These are phyloP conservation scores for Dothidotthia symphoricarpi DNA, from an alignment of 2,329 filamentous ascomycete species.

Conservation along the genomic window DNA sequence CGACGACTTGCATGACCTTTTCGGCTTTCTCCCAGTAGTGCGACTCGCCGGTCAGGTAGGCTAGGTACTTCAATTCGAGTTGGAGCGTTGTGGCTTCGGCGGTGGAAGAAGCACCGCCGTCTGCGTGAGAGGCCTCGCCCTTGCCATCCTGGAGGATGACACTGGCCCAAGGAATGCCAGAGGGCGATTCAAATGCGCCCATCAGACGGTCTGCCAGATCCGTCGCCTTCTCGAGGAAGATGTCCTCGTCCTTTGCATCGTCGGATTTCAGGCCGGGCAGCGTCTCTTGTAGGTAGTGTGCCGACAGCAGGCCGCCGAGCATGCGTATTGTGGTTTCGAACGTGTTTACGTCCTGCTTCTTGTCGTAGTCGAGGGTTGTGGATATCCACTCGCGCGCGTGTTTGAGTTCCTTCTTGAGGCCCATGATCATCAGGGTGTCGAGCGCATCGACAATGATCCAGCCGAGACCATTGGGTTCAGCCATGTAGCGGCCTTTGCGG, in stretches of 20 bases:
- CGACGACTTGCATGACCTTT: constrained; percentile 86
- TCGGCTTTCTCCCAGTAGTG: constrained; percentile 91
- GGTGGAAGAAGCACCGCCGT: constrained; percentile 86
- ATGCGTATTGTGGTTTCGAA: constrained; percentile 98
- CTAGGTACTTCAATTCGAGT: constrained; percentile 94
- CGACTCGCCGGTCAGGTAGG: constrained; percentile 88
- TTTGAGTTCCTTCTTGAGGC: constrained; percentile 78
- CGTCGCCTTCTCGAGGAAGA: constrained; percentile 94
- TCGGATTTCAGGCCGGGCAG: constrained; percentile 76
- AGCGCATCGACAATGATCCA: constrained; percentile 98
- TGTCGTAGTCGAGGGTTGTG: constrained; percentile 76
- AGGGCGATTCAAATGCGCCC: constrained; percentile 81
- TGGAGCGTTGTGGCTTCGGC: constrained; percentile 91
- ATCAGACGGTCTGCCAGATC: constrained; percentile 86
- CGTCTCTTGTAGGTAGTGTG: constrained; percentile 87
- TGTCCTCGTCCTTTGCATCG: constrained; percentile 74
- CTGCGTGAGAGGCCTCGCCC: constrained; percentile 77
- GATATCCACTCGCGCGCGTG: constrained; percentile 89
- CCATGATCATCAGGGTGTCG: constrained; percentile 98
- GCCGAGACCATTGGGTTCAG: constrained; percentile 74
- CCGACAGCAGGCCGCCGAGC: constrained; percentile 87
- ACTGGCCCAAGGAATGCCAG: constrained; percentile 86
- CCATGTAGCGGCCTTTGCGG: constrained; percentile 80
- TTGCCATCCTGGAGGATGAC: constrained; percentile 77
- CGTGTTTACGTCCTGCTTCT: constrained; percentile 92